A percentile compares a stretch with the other conserved stretches of the same genome.
Conservation (phyloP, 352 stramenopile species). For the Phytophthora europaea region DNA sequence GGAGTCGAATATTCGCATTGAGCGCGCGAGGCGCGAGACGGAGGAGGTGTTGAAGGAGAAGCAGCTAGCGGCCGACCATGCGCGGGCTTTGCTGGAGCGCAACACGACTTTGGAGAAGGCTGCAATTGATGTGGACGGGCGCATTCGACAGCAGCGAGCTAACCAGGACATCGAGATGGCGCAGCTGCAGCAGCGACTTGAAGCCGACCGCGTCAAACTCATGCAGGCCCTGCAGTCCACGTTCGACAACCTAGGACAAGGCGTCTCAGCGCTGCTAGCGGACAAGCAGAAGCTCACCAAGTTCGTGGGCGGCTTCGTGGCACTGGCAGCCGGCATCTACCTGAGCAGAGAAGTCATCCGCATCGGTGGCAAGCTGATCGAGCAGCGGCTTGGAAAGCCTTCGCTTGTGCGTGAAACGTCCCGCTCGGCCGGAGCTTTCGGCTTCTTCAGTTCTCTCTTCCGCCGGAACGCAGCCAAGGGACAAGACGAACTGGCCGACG, state of each 20-base stretch:
- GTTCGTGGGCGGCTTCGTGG: slow-evolving; percentile 69
- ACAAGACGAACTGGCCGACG: slow-evolving; percentile 62
- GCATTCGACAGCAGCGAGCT: slow-evolving; percentile 73
- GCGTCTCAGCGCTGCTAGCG: slow-evolving; percentile 56
- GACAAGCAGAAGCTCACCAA: slow-evolving; percentile 68
- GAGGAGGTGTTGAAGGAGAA: slow-evolving; percentile 50
- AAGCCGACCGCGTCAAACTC: slow-evolving; percentile 72
- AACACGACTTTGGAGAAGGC: slow-evolving; percentile 76
- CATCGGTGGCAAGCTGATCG: slow-evolving; percentile 65
- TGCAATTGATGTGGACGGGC: slow-evolving; percentile 67
- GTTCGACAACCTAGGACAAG: slow-evolving; percentile 79
- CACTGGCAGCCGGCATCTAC: slow-evolving; percentile 67
- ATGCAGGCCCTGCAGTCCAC: slow-evolving; percentile 72
- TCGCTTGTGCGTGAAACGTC: slow-evolving; percentile 81
- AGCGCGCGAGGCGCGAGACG: slow-evolving; percentile 66
- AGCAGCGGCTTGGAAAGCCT: slow-evolving; percentile 76
- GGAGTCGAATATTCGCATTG: slow-evolving; percentile 60
- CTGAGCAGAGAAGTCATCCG: slow-evolving; percentile 70
- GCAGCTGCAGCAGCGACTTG: slow-evolving; percentile 64
- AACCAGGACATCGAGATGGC: slow-evolving; percentile 84
- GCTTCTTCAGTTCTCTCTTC: slow-evolving; percentile 48
- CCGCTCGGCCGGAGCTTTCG: slow-evolving; percentile 53
- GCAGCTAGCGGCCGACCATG: slow-evolving; percentile 58
- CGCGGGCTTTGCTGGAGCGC: slow-evolving; percentile 57
- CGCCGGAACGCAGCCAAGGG: slow-evolving; percentile 31